Base-by-base conservation (phyloP, 1,284 basidiomycete genomes). In the Phlebopus sp. region DNA sequence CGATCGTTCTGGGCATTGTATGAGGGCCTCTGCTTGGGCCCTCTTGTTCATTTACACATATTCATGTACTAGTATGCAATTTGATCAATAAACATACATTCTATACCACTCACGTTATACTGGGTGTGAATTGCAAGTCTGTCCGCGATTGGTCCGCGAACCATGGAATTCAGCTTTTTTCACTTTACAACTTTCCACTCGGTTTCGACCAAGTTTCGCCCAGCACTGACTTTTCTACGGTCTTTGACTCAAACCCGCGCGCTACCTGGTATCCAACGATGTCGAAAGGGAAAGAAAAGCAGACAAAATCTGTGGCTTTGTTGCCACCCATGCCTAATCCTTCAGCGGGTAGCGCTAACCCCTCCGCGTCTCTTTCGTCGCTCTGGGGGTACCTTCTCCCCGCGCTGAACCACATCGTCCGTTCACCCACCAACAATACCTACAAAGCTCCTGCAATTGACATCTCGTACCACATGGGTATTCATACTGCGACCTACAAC, bases 401-500 rank as follows among this genome's bases (percentile, higher is more conserved):
- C 29, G 86, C 86, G 8, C 69, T 89, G 37, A 79, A 86, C 61
- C 84, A 88, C 62, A 86, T 89, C 59, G 70, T 88, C 49, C 81
- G 82, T 55, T 77, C 78, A 19, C 75, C 84, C n/a, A 77, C 78
- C 27, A 81, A 82, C 59, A 72, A 74, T 53, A 55, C 70, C 37
- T 64, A 69, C 52, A 84, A 81, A 59, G 79, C 84, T 5, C 85
- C 86, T 29, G 68, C 81, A 11, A 81, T 89, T 57, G 84, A 86
- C 54, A 76, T 84, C 50, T 75, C 71, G 19, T 85, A 84, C 56
- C 85, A 87, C 59, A 79, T 84, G 63, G 83, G 84, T 48, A 82
- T 89, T 38, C 84, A 88, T 66, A 85, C 86, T 18, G 82, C 84
- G 21, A 81, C 81, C 46, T 89, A 88, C 72, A 86, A 87, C 70